Percentiles rank a stretch among this genome's conserved stretches.
Evolutionary conservation across 805 yeast species (phyloP).

Genomic region (Pichia paraexigua): DNA sequence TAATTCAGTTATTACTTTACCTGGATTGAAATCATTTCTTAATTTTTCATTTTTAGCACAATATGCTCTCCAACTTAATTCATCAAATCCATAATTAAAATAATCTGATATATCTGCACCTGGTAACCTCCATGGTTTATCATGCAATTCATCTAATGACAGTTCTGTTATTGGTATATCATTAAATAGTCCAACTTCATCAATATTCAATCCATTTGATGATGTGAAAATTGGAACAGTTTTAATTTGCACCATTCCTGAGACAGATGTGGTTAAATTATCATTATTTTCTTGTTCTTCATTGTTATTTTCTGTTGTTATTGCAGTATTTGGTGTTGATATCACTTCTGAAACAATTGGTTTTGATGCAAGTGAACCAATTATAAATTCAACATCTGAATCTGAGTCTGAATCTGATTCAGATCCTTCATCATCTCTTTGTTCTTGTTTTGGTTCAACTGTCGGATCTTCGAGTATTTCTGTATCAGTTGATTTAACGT

Average conservation of each 20-base stretch:
- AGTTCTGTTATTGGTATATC: slow-evolving; percentile 80
- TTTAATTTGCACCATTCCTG: slow-evolving; percentile 19
- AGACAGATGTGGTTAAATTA: slow-evolving; percentile 12
- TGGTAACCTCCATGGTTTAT: slow-evolving; percentile 97
- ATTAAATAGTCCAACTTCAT: slow-evolving; percentile 62
- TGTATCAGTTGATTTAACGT: background rate
- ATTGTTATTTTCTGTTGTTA: slow-evolving; percentile 1
- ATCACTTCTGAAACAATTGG: slow-evolving; percentile 8
- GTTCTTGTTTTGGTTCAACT: background rate
- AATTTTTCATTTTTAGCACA: slow-evolving; percentile 79
- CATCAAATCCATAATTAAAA: slow-evolving; percentile 95
- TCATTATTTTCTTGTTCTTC: slow-evolving; percentile 2
- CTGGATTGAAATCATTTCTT: slow-evolving; percentile 75
- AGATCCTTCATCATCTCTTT: slow-evolving; percentile 18
- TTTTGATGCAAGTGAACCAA: slow-evolving; percentile 33
- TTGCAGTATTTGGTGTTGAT: slow-evolving; percentile 13
- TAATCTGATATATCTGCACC: slow-evolving; percentile 94
- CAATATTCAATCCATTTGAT: slow-evolving; percentile 50
- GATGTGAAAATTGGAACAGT: slow-evolving; percentile 28
- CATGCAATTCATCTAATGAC: slow-evolving; percentile 72
- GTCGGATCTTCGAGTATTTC: background rate
- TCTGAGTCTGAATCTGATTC: slow-evolving; percentile 25
- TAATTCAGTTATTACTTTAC: slow-evolving; percentile 62
- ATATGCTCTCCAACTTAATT: slow-evolving; percentile 91
- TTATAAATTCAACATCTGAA: slow-evolving; percentile 74